Base-by-base conservation (phyloP, 139 green algal genomes). In the Micractinium sp. region DNA sequence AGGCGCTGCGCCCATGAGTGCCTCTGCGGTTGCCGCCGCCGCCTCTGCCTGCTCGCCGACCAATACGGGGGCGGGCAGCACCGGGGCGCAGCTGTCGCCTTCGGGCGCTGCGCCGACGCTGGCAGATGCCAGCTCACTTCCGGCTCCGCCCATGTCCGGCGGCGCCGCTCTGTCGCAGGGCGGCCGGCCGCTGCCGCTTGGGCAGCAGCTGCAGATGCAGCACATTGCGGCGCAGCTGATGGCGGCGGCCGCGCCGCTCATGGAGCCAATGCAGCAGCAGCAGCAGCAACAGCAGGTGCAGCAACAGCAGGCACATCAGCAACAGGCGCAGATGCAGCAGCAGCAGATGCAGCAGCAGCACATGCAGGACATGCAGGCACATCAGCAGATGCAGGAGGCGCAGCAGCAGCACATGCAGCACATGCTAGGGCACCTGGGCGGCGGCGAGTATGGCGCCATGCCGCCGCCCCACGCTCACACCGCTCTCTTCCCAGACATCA, bases 281-380 rank as follows among this genome's bases (percentile, higher is more conserved):
- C 76, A 61, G 76, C 76, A 35, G 76, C 75, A 75, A 20, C 22
- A 3, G 53, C 85, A 87, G 36, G 35, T 1, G 14, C 82, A 81
- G 60, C 84, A 61, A n/a, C n/a, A 85, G 36, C 85, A 85, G 74
- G 61, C 33, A 2, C n/a, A 85, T 66, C 61, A 25, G 71, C 71
- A 36, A 2, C 3, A 15, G 71, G 25, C 27, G 71, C 71, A 77
- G 71, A 83, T 67, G 39, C 19, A 36, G 39, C 39, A 67, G 39
- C 39, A 25, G 18, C 78, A 22, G 74, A 33, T 1, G n/a, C 33
- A 38, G 22, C 56, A 86, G 56, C 56, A 63, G 35, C 76, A 39
- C 29, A 79, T 60, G 81, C 81, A 86, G n/a, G 41, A 76, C 29
- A 79, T 60, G 81, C 81, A 86, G n/a, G 41, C 60, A 25, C 63